phyloP scores from a whole-genome alignment of 768 basidiomycete genomes.

The Agaricus blazei region DNA sequence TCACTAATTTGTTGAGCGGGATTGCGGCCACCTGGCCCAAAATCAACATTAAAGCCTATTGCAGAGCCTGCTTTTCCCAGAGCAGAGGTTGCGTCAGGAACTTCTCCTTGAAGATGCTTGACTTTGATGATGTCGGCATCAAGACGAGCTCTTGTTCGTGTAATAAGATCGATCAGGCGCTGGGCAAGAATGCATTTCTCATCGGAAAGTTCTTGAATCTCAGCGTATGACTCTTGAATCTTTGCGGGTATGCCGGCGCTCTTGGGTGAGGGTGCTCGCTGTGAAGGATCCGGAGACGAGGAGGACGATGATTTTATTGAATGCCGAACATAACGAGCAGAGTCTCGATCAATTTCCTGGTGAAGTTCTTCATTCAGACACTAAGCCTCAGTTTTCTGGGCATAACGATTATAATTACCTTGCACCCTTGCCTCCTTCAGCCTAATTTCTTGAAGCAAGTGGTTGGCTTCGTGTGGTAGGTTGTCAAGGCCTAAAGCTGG shows the following conservation, averaged over 20 bases:
- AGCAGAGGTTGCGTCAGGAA: slow-evolving; percentile 21
- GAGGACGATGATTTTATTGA: slow-evolving; percentile 27
- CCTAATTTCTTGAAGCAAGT: slow-evolving; percentile 48
- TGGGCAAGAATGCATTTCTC: slow-evolving; percentile 46
- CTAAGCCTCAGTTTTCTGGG: background rate
- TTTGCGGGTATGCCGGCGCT: slow-evolving; percentile 33
- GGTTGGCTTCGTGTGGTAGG: slow-evolving; percentile 46
- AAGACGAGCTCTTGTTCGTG: slow-evolving; percentile 41
- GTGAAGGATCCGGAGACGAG: slow-evolving; percentile 19
- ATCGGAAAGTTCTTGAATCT: slow-evolving; percentile 37
- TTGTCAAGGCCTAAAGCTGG: slow-evolving; percentile 42
- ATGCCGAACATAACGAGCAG: slow-evolving; percentile 45
- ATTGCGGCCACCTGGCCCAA: slow-evolving; percentile 23
- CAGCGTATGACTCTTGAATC: slow-evolving; percentile 39
- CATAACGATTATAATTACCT: slow-evolving; percentile 25
- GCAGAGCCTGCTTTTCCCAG: background rate
- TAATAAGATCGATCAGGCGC: slow-evolving; percentile 43
- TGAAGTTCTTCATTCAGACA: slow-evolving; percentile 37
- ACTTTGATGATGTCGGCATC: slow-evolving; percentile 46
- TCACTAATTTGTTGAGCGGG: slow-evolving; percentile 38
- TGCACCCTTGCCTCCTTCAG: slow-evolving; percentile 37
- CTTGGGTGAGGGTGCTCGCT: slow-evolving; percentile 34
- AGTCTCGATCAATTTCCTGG: slow-evolving; percentile 44
- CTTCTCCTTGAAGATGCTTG: slow-evolving; percentile 41
- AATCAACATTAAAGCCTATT: slow-evolving; percentile 12